Evolutionary conservation across 2,329 filamentous ascomycete species (phyloP), one percentile per base, ranked within the genome.

Genomic region (Cucurbitaria berberidis): DNA sequence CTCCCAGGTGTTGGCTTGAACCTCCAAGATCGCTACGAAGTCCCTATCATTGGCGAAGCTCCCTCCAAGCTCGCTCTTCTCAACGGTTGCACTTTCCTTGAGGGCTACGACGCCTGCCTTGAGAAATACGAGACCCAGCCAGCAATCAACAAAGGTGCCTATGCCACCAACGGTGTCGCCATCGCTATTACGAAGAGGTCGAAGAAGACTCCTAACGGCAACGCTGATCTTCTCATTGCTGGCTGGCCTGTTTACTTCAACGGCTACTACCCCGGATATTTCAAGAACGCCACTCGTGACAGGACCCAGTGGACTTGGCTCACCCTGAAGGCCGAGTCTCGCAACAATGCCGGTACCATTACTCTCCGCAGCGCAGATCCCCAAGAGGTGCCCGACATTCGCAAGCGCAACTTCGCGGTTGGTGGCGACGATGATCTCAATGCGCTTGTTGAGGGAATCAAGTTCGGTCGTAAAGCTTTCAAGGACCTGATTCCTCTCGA

Each of bases 1-100:
- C 81, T 84, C 0, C 82, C 82, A 1, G 84, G 86, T 39, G 86
- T 90, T 3, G 87, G 87, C 5, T 82, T 81, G 51, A 86, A 89
- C 72, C 77, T 89, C 3, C 79, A 86, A 44, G 87, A 89, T 64
- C 85, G 86, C 40, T 82, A 82, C 38, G 82, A 82, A 54, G 45
- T 59, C 11, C 51, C 57, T 9, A 76, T 85, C 15, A 76, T 80
- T 0, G 81, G 81, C 48, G 71, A 79, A 45, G 67, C 75, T 19
- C 61, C 57, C 1, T 69, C 62, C 44, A 73, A 77, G 54, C 70
- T 70, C 22, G 38, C 63, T 18, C 45, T 68, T 1, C 56, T 74
- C 34, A 75, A 77, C 64, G 63, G 71, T 66, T 71, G 80, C 73
- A 77, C 70, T 3, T 76, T 77, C 62, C 59, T 67, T 21, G 46